Evolutionary conservation across 768 basidiomycete genomes (phyloP).

Genomic region (Leccinum arenicola): DNA sequence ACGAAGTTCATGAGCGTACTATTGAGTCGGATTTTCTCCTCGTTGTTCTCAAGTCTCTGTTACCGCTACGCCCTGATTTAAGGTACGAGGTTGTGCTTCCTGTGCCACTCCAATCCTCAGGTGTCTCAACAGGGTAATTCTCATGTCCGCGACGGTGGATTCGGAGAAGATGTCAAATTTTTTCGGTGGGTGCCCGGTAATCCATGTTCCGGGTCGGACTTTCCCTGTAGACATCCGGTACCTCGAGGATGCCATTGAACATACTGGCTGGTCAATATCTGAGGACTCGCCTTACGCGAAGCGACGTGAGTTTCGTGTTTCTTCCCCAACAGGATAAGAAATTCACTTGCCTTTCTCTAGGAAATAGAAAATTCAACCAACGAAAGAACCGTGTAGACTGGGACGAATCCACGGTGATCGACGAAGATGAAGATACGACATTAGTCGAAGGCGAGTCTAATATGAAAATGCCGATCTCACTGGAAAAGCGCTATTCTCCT

Average conservation of each 20-base stretch:
- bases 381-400: conserved; percentile 67
- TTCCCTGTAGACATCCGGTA: conserved; percentile 87
- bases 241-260: conserved; percentile 89
- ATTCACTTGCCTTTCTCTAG: conserved; percentile 34
- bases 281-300: conserved; percentile 81
- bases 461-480: conserved; percentile 38
- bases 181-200: conserved; percentile 81
- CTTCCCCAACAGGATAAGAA: not conserved
- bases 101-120: conserved; percentile 3
- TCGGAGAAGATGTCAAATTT: conserved; percentile 85
- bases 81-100: conserved; percentile 49
- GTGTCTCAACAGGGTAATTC: conserved; percentile 58
- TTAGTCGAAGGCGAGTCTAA: conserved; percentile 17
- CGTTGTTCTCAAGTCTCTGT: conserved; percentile 84
- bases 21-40: conserved; percentile 98
- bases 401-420: conserved; percentile 65
- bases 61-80: conserved; percentile 75
- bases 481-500: conserved; percentile 79
- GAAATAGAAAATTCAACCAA: conserved; percentile 60
- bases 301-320: conserved; percentile 47
- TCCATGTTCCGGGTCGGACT: conserved; percentile 90
- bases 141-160: conserved; percentile 97
- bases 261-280: conserved; percentile 71
- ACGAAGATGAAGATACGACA: conserved; percentile 67
- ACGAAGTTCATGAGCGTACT: conserved; percentile 97